These are phyloP conservation scores for Phytophthora aleatoria DNA, from an alignment of 352 stramenopile species.

Conservation along the genomic window DNA sequence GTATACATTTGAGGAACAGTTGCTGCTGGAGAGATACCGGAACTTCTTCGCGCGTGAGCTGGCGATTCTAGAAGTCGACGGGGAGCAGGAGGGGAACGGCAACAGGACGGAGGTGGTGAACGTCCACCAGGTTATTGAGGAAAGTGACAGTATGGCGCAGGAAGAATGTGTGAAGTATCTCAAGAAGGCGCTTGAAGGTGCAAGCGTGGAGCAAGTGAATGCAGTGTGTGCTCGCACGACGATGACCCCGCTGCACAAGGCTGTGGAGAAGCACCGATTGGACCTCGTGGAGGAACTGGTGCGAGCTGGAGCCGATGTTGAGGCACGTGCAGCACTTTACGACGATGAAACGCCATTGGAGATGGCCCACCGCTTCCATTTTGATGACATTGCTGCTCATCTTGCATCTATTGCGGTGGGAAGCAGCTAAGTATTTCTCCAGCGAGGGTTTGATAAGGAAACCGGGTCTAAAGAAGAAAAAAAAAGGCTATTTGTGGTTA, in stretches of 20 bases:
- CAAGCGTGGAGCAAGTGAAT: constrained; percentile 34
- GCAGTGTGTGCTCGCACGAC: constrained; percentile 53
- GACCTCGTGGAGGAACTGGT: constrained; percentile 57
- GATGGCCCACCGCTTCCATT: constrained; percentile 61
- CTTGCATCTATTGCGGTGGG: constrained; percentile 23
- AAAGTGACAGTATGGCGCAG: constrained; percentile 25
- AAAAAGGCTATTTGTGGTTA: not conserved
- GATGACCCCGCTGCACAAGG: constrained; percentile 73
- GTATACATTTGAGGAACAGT: constrained; percentile 66
- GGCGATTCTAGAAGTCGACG: constrained; percentile 31
- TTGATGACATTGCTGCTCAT: constrained; percentile 44
- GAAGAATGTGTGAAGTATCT: constrained; percentile 13
- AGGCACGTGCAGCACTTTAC: constrained; percentile 51
- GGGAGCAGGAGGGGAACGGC: constrained; percentile 9
- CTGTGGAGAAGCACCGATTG: constrained; percentile 60
- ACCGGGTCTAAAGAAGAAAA: not conserved
- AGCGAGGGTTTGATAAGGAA: not conserved
- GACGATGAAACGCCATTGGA: constrained; percentile 66
- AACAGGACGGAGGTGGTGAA: constrained; percentile 21
- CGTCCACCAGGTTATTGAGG: constrained; percentile 51
- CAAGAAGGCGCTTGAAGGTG: constrained; percentile 23
- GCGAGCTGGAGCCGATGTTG: constrained; percentile 42
- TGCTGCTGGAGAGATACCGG: constrained; percentile 61
- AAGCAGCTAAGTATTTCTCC: constrained; percentile 14
- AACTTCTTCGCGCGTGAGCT: constrained; percentile 48